Base-by-base conservation (phyloP, 202 grass and related monocot genomes). In the Alloteropsis angusta region DNA sequence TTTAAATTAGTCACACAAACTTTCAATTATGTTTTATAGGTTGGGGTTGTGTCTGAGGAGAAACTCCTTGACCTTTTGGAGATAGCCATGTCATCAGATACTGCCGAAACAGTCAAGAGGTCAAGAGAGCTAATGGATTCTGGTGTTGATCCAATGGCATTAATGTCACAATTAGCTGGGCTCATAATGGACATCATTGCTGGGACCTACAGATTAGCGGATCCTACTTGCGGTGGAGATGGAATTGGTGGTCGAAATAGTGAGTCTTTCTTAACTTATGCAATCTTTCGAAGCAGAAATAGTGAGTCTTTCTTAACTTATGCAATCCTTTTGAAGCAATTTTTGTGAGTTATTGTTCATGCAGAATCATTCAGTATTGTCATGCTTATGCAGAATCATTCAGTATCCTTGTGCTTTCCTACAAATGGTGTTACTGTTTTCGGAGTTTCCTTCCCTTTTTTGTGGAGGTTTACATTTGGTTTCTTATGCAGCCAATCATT, bases 171-270 rank as follows among this genome's bases (percentile, higher is more conserved):
- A 46, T 88, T 99, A 85, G 96, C 96, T 85, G 92, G 90, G 65
- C 87, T 99, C 63, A 99, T 99, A 81, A 95, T 99, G 90, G 96
- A 99, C 61, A 96, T 99, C 77, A 99, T 99, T 93, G 92, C 96
- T 82, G 96, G 92, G 39, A 99, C 92, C 52, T 93, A 95, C 60
- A 82, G 75, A 63, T 71, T 98, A 67, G 83, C 92, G 25, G 89
- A 90, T 69, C 89, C 90, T 38, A 92, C 84, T 13, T 84, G 65
- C 48, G 78, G 84, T 67, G 85, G 66, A 82, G 89, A 83, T 88
- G 78, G 87, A 55, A 90, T 90, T 66, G 81, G 87, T 60, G 88
- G 79, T 75, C 89, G 92, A 75, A 92, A 85, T 67, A 91, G 96
- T 99, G 85, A 89, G 96, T 91, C 67, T 88, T 81, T 77, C 78